Conservation (phyloP, 1,139 yeast species). For the Debaryomyces psychrophilus region DNA sequence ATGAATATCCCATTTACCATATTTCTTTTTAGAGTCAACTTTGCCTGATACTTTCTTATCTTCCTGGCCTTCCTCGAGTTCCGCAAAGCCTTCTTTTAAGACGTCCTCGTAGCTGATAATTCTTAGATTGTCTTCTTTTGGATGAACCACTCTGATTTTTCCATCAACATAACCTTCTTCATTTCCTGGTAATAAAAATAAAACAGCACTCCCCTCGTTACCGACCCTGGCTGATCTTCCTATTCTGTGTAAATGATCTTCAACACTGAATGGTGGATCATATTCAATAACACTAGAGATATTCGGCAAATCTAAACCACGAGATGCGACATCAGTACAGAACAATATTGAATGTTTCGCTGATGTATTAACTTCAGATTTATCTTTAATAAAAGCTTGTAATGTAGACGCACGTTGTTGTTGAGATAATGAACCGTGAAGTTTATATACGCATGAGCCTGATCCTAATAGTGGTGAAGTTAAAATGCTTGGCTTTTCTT, state of each 20-base stretch:
- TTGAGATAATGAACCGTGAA: conserved; percentile 91
- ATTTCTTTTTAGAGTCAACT: conserved; percentile 35
- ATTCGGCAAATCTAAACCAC: conserved; percentile 72
- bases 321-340: conserved; percentile 79
- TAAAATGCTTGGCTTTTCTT: conserved; percentile 39
- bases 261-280: conserved; percentile 71
- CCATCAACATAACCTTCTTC: conserved; percentile 83
- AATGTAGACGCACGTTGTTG: conserved; percentile 79
- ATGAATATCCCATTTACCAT: conserved; percentile 81
- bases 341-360: conserved; percentile 66
- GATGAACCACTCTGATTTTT: conserved; percentile 56
- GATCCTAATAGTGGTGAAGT: conserved; percentile 59
- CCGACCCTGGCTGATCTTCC: conserved; percentile 81
- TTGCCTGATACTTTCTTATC: conserved; percentile 15
- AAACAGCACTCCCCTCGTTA: conserved; percentile 61
- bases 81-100: conserved; percentile 65
- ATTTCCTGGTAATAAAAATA: conserved; percentile 82
- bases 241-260: conserved; percentile 72
- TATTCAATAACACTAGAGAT: conserved; percentile 66
- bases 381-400: conserved; percentile 56
- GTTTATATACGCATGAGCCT: conserved; percentile 61
- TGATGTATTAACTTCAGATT: conserved; percentile 13
- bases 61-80: conserved; percentile 21
- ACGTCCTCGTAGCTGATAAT: conserved; percentile 52
- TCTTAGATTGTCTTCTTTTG: conserved; percentile 48